A percentile compares a stretch with the other conserved stretches of the same genome.
Conservation (phyloP, 768 basidiomycete species). For the Termitomyces titanicus region DNA sequence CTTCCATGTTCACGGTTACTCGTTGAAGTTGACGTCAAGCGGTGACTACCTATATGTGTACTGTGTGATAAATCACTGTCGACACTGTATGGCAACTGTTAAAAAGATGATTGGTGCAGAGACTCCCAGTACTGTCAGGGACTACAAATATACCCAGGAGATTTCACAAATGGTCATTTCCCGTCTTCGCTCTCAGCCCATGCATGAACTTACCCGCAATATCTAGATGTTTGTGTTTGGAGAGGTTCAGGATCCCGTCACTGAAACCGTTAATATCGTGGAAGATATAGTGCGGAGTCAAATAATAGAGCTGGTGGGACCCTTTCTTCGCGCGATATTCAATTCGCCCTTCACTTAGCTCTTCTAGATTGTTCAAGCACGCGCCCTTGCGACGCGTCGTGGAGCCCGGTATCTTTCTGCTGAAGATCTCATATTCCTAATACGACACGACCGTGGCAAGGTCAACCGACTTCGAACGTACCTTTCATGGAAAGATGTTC, state of each 20-base stretch:
- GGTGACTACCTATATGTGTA: not conserved
- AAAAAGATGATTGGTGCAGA: conserved; percentile 14
- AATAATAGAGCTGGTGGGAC: conserved; percentile 79
- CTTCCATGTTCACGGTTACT: not conserved
- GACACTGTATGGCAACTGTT: conserved; percentile 10
- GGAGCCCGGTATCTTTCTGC: conserved; percentile 84
- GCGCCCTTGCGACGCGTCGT: conserved; percentile 75
- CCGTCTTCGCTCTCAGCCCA: not conserved
- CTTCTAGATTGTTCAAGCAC: conserved; percentile 81
- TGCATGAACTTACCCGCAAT: not conserved
- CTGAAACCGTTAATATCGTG: conserved; percentile 88
- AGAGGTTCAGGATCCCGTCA: conserved; percentile 86
- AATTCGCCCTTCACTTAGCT: not conserved
- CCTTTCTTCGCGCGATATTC: conserved; percentile 1
- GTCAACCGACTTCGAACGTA: conserved; percentile 92
- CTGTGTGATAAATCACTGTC: not conserved
- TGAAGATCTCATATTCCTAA: conserved; percentile 95
- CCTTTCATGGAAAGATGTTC: conserved; percentile 95
- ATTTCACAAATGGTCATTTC: conserved; percentile 86
- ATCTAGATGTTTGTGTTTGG: conserved; percentile 94
- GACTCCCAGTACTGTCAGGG: conserved; percentile 28
- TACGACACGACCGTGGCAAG: conserved; percentile 90
- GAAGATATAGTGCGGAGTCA: conserved; percentile 93
- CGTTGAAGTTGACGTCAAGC: not conserved
- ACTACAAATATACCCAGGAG: conserved; percentile 89